Evolutionary conservation across 257 asterid genomes (phyloP).

Genomic region (Solanum bukasovii): DNA sequence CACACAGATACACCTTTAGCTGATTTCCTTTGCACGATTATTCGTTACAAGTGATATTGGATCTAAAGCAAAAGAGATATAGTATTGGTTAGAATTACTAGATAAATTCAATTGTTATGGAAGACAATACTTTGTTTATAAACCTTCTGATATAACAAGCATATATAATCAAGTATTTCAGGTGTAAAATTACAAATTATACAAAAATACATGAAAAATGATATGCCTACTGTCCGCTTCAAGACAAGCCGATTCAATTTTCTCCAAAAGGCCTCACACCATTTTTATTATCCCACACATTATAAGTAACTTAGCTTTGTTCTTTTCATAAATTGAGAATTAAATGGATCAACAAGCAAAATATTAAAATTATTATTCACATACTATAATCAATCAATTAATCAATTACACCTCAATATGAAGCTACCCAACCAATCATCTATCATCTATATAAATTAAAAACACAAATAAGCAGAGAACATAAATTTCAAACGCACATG

Average conservation of each 20-base stretch:
- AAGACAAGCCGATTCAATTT: not conserved
- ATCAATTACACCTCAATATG: too few species aligned
- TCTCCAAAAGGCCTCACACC: not conserved
- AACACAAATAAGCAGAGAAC: too few species aligned
- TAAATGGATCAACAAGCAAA: too few species aligned
- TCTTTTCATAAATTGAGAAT: not conserved
- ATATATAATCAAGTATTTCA: not conserved
- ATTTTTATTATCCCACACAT: not conserved
- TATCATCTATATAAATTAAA: too few species aligned
- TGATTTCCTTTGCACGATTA: slow-evolving; percentile 63
- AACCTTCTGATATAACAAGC: not conserved
- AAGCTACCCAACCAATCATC: too few species aligned
- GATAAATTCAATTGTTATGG: not conserved
- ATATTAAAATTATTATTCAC: too few species aligned
- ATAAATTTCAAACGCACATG: too few species aligned
- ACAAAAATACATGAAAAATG: not conserved
- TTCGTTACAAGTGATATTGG: slow-evolving; percentile 77
- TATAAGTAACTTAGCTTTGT: not conserved
- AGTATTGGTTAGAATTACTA: too few species aligned
- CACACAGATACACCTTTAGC: slow-evolving; percentile 57
- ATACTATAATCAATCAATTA: too few species aligned
- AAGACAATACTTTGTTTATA: not conserved
- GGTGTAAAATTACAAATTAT: not conserved
- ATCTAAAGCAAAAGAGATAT: slow-evolving; percentile 26
- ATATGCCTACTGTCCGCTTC: not conserved